Conservation (phyloP, 306 rosid species). For the Trifolium fragiferum region DNA sequence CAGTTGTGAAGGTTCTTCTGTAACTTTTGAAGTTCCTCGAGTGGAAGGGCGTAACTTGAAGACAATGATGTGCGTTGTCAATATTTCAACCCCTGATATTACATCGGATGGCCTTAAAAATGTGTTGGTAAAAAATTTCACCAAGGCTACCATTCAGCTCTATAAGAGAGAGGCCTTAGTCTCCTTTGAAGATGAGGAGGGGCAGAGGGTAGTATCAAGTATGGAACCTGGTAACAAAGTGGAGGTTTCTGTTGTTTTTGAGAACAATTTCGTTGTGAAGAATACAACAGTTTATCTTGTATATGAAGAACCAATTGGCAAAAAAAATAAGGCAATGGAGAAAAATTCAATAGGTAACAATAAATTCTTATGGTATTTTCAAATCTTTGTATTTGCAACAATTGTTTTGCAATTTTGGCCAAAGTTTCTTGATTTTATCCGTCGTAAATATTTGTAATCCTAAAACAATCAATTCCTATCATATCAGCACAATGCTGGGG, state of each 20-base stretch:
- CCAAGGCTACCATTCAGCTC: constrained; percentile 27
- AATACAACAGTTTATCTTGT: no score
- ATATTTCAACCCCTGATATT: background rate
- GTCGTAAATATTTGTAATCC: no score
- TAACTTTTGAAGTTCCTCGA: background rate
- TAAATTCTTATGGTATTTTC: background rate
- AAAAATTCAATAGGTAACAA: background rate
- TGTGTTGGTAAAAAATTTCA: background rate
- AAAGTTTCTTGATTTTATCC: background rate
- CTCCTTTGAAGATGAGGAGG: background rate
- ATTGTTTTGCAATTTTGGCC: background rate
- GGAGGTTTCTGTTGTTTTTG: no score
- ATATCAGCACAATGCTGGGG: no score
- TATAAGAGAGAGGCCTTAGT: constrained; percentile 15
- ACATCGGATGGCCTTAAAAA: background rate
- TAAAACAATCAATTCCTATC: no score
- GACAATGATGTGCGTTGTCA: background rate
- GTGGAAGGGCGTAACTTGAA: constrained; percentile 10
- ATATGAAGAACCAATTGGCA: no score
- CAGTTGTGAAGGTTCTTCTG: background rate
- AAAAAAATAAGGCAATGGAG: background rate
- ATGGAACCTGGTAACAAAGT: background rate
- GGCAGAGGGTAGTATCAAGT: no score
- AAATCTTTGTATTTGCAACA: background rate
- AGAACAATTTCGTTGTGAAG: no score